phyloP scores from a whole-genome alignment of 257 asterid species.

The Solanum gracilifrons region DNA sequence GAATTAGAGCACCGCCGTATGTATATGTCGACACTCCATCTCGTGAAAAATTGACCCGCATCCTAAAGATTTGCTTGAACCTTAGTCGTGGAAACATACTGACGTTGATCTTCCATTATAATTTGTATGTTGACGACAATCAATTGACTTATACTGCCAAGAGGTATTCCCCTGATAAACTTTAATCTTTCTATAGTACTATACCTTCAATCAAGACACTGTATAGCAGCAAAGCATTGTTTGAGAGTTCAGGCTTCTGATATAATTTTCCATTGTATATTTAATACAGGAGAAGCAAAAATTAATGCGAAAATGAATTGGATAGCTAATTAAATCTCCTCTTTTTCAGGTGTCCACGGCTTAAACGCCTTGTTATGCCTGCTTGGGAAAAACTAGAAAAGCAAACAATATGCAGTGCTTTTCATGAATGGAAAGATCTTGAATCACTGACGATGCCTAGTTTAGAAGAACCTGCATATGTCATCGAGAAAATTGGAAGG shows the following conservation, averaged over 20 bases:
- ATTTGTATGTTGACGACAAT: slow-evolving; percentile 51
- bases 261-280: neutral
- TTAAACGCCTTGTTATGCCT: neutral
- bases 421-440: slow-evolving; percentile 45
- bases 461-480: slow-evolving; percentile 51
- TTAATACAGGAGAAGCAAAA: neutral
- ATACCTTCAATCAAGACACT: neutral
- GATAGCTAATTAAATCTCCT: neutral
- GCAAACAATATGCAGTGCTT: slow-evolving; percentile 47
- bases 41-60: slow-evolving; percentile 44
- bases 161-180: slow-evolving; percentile 26
- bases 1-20: slow-evolving; percentile 41
- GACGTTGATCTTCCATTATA: slow-evolving; percentile 58
- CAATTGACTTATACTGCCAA: slow-evolving; percentile 60
- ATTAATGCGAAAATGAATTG: no score
- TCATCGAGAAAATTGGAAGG: slow-evolving; percentile 44
- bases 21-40: slow-evolving; percentile 63
- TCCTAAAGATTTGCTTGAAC: slow-evolving; percentile 52
- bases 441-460: slow-evolving; percentile 77
- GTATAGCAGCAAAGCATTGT: neutral
- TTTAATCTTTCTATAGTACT: neutral
- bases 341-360: neutral
- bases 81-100: slow-evolving; percentile 42
- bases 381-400: slow-evolving; percentile 21
- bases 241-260: neutral